Base-by-base conservation (phyloP, 1,139 yeast species). In the Yamadazyma taylorii region DNA sequence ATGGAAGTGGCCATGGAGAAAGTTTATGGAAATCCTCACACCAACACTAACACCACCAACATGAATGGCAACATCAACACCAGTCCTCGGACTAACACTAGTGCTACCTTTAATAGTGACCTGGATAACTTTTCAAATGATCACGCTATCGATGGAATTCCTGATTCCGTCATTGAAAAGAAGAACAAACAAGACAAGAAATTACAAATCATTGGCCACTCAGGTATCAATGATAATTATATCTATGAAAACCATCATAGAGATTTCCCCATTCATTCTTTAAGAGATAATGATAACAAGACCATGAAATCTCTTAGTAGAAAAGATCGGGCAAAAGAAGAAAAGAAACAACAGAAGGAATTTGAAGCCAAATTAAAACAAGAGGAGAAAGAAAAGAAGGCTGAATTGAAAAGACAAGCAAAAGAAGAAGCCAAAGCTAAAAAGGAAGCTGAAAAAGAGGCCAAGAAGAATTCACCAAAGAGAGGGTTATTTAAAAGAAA, bases 1-100 rank as follows among this genome's bases (percentile, higher is more conserved):
- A 54, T 68, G 60, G 55, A 59, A 39, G 74, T 65, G 1, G 75
- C 75, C 1, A 58, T 61, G 51, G 61, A 63, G 38, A 64, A 58
- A 40, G 74, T 69, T 1, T 68, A 67, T 41, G 75, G 74, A 2
- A 55, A 55, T 34, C 48, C 25, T 28, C 34, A 35, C 12, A 13
- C 19, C n/a, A 4, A 17, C 26, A 24, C 14, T n/a, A 10, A 17
- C 13, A 12, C 33, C n/a, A n/a, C n/a, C n/a, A n/a, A n/a, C n/a
- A n/a, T n/a, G n/a, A n/a, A n/a, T n/a, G n/a, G n/a, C n/a, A n/a
- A n/a, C n/a, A n/a, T n/a, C n/a, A n/a, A n/a, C n/a, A n/a, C n/a
- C 26, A 25, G 39, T 25, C 16, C 25, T 11, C 29, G 5, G 17
- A 34, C 21, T 19, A 19, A 9, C 23, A 34, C 21, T 19, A 19